phyloP scores from a whole-genome alignment of 2,329 filamentous ascomycete species.

The Dryadomyces sulphureus region DNA sequence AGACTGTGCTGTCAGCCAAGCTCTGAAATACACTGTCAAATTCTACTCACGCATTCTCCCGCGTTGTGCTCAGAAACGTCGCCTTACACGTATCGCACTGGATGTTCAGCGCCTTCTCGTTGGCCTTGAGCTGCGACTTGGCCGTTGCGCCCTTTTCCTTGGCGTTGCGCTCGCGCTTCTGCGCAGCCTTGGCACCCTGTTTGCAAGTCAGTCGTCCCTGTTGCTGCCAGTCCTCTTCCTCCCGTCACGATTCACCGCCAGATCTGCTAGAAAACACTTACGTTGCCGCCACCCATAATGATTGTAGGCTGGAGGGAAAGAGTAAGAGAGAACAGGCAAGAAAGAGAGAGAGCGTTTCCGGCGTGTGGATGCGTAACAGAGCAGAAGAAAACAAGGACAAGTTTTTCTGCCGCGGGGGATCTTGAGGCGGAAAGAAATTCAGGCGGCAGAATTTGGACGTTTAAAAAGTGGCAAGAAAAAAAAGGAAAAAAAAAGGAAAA shows the following conservation, averaged over 20 bases:
- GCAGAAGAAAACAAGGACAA: neutral
- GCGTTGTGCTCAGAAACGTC: constrained; percentile 65
- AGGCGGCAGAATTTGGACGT: neutral
- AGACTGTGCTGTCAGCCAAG: constrained; percentile 28
- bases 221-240: neutral
- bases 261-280: constrained; percentile 8
- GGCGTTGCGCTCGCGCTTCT: constrained; percentile 58
- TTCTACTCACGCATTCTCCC: constrained; percentile 53
- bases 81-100: constrained; percentile 65
- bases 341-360: neutral
- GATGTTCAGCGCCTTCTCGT: constrained; percentile 59
- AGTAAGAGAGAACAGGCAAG: neutral
- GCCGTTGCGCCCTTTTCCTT: constrained; percentile 38
- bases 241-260: neutral
- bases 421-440: neutral
- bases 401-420: neutral
- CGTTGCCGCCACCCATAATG: constrained; percentile 21
- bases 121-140: constrained; percentile 57
- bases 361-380: neutral
- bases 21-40: too few relatives aligned
- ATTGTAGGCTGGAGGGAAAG: neutral
- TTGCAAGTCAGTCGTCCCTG: neutral
- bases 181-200: constrained; percentile 26
- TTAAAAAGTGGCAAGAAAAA: neutral
- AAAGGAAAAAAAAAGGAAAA: neutral